phyloP scores from a whole-genome alignment of 2,329 filamentous ascomycete genomes.

The Ophiocordyceps robertsii region DNA sequence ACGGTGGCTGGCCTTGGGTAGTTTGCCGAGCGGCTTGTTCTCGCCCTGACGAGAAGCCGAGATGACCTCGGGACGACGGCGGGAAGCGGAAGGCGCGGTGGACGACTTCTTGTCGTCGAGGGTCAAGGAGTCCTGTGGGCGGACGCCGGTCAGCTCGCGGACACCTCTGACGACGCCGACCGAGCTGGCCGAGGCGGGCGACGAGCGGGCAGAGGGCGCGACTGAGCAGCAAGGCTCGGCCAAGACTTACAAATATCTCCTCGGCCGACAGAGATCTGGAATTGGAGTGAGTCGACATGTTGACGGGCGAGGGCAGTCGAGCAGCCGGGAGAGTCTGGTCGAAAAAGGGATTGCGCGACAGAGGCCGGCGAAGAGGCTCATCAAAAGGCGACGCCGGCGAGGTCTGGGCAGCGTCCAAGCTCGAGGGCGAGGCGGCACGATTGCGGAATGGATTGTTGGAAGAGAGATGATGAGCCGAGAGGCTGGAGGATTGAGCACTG shows the following conservation, averaged over 20 bases:
- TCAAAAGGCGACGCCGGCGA: constrained; percentile 43
- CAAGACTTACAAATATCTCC: constrained; percentile 61
- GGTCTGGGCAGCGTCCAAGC: constrained; percentile 17
- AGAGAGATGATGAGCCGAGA: constrained; percentile 55
- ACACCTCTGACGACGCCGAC: not conserved
- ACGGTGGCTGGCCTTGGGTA: constrained; percentile 31
- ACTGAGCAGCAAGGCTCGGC: not conserved
- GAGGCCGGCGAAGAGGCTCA: constrained; percentile 43
- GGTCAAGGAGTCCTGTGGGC: constrained; percentile 49
- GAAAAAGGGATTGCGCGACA: constrained; percentile 66
- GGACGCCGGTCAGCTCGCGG: constrained; percentile 3
- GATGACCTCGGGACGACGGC: constrained; percentile 21
- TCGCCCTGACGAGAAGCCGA: constrained; percentile 18
- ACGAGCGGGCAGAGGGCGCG: too few relatives aligned
- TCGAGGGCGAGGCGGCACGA: constrained; percentile 48
- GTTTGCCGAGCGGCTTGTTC: constrained; percentile 32
- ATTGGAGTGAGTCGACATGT: constrained; percentile 35
- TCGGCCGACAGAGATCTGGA: constrained; percentile 41
- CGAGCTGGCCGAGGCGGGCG: too few relatives aligned
- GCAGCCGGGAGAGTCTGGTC: constrained; percentile 34
- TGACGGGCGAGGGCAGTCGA: constrained; percentile 27
- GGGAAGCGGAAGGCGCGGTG: constrained; percentile 23
- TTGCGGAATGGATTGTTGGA: constrained; percentile 78
- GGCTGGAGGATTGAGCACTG: constrained; percentile 17
- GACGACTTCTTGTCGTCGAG: constrained; percentile 43